These are phyloP conservation scores for Russula foetens DNA, from an alignment of 768 basidiomycete genomes.

Conservation along the genomic window DNA sequence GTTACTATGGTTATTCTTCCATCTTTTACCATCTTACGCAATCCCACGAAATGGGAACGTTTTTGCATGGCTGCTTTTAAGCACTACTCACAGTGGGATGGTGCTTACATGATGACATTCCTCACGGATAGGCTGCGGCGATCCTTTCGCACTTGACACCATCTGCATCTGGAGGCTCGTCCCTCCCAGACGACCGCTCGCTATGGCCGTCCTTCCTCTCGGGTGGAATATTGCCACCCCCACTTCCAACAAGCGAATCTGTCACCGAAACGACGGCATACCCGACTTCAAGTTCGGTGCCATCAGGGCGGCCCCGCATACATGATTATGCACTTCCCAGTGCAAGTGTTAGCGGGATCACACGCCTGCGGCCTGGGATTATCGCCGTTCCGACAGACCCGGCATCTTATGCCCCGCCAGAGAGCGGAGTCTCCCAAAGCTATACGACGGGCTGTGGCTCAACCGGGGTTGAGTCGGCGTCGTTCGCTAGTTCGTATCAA, in stretches of 20 bases:
- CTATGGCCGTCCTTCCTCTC: slow-evolving; percentile 85
- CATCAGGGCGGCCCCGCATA: slow-evolving; percentile 53
- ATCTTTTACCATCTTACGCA: background rate
- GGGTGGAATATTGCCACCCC: slow-evolving; percentile 56
- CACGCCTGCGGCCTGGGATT: slow-evolving; percentile 53
- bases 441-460: slow-evolving; percentile 30
- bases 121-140: slow-evolving; percentile 65
- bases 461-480: slow-evolving; percentile 29
- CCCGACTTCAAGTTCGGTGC: slow-evolving; percentile 47
- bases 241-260: slow-evolving; percentile 21
- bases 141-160: slow-evolving; percentile 86
- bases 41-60: background rate
- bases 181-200: slow-evolving; percentile 88
- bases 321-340: slow-evolving; percentile 55
- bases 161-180: slow-evolving; percentile 51
- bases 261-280: slow-evolving; percentile 19
- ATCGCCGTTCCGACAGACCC: slow-evolving; percentile 34
- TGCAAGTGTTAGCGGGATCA: slow-evolving; percentile 34
- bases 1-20: slow-evolving; percentile 6
- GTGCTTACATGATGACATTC: background rate
- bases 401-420: background rate
- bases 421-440: background rate
- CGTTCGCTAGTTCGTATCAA: slow-evolving; percentile 20
- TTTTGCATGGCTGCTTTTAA: background rate
- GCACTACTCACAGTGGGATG: no score